Conservation (phyloP, 2,329 filamentous ascomycete species). For the Stachybotrys elegans region DNA sequence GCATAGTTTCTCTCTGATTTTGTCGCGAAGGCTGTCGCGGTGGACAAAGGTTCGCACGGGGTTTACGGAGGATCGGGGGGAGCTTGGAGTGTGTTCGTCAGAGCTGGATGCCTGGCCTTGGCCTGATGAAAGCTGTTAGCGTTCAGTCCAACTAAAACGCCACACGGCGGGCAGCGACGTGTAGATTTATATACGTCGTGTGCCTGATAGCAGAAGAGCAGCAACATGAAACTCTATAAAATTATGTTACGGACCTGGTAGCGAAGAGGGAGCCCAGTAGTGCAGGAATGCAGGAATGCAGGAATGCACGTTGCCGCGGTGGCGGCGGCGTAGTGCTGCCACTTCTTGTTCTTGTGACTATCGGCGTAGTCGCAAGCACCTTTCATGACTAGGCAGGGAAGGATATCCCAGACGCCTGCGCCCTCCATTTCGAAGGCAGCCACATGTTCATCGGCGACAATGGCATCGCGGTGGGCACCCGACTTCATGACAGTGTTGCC, state of each 20-base stretch:
- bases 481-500: constrained; percentile 34
- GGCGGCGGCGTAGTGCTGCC: constrained; percentile 30
- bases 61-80: neutral
- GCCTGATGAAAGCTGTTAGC: too few species aligned
- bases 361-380: constrained; percentile 34
- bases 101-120: too few species aligned
- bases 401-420: constrained; percentile 19
- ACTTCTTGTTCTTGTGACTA: constrained; percentile 30
- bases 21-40: neutral
- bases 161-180: too few species aligned
- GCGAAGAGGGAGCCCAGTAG: too few species aligned
- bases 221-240: too few species aligned
- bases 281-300: too few species aligned
- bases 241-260: too few species aligned
- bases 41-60: neutral
- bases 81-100: too few species aligned
- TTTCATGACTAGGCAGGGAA: constrained; percentile 29
- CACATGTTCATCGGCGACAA: constrained; percentile 16
- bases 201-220: too few species aligned
- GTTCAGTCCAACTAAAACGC: too few species aligned
- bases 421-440: constrained; percentile 28
- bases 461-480: constrained; percentile 23
- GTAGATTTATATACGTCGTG: too few species aligned
- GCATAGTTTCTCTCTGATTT: neutral
- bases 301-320: too few species aligned